phyloP scores from a whole-genome alignment of 2,329 filamentous ascomycete species.

The Pseudonectria buxi region DNA sequence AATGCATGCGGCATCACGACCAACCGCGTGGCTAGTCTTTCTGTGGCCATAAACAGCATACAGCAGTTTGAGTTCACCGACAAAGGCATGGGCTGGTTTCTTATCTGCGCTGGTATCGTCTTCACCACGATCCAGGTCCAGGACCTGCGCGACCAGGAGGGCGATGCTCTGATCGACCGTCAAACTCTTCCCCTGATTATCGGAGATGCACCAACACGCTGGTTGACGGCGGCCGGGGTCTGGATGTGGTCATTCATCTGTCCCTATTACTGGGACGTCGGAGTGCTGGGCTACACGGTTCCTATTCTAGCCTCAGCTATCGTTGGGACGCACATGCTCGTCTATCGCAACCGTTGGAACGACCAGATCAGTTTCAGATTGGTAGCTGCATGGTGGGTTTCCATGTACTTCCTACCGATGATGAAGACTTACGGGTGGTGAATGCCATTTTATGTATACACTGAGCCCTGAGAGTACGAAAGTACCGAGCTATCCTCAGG shows the following conservation, averaged over 20 bases:
- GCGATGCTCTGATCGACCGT: slow-evolving; percentile 16
- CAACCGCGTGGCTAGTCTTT: slow-evolving; percentile 13
- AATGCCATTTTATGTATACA: no score
- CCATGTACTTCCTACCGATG: slow-evolving; percentile 12
- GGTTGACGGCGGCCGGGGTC: slow-evolving; percentile 10
- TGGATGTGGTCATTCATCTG: slow-evolving; percentile 13
- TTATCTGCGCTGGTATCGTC: slow-evolving; percentile 13
- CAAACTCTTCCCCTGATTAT: slow-evolving; percentile 17
- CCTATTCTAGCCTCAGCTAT: slow-evolving; percentile 2
- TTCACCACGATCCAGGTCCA: slow-evolving; percentile 21
- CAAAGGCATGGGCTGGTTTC: slow-evolving; percentile 13
- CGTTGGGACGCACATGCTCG: slow-evolving; percentile 12
- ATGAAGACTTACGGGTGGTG: slow-evolving; percentile 4
- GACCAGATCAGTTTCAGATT: slow-evolving; percentile 12
- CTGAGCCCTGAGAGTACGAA: no score
- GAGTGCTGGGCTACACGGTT: slow-evolving; percentile 1
- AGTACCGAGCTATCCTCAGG: no score
- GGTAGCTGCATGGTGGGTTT: slow-evolving; percentile 14
- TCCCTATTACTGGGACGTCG: slow-evolving; percentile 12
- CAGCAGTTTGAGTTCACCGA: slow-evolving; percentile 10
- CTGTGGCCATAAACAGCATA: slow-evolving; percentile 7
- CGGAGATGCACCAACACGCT: slow-evolving; percentile 15
- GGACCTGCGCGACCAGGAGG: slow-evolving; percentile 18
- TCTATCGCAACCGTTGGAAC: slow-evolving; percentile 3
- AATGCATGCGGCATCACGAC: slow-evolving; percentile 16